Evolutionary conservation across 352 stramenopile genomes (phyloP).

Genomic region (Phytophthora meadii): DNA sequence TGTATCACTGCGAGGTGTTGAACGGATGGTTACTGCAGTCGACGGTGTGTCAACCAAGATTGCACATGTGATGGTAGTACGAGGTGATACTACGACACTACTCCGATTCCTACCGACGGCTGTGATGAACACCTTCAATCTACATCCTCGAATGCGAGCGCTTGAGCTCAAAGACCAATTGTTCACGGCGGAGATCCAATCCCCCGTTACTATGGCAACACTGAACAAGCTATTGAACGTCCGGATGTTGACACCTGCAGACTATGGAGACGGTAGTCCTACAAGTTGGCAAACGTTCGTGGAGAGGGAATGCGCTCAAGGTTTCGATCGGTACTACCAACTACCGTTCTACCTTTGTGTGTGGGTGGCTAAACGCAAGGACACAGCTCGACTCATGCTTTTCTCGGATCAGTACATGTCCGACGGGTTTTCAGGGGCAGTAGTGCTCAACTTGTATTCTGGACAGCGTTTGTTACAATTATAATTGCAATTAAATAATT

Average conservation of each 20-base stretch:
- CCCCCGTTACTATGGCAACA: conserved; percentile 31
- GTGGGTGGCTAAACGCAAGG: conserved; percentile 39
- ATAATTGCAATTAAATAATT: too few relatives aligned
- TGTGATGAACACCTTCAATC: conserved; percentile 49
- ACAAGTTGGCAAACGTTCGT: conserved; percentile 52
- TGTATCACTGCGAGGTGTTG: conserved; percentile 45
- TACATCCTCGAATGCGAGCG: conserved; percentile 55
- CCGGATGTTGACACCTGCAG: conserved; percentile 22
- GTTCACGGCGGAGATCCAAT: conserved; percentile 47
- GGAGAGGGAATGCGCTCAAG: conserved; percentile 46
- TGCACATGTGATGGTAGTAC: conserved; percentile 45
- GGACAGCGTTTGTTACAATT: too few relatives aligned
- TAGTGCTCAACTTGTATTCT: conserved; percentile 51
- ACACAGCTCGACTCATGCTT: conserved; percentile 42
- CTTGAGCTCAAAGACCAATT: conserved; percentile 41
- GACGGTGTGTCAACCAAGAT: conserved; percentile 38
- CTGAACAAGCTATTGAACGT: conserved; percentile 34
- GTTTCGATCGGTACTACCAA: conserved; percentile 45
- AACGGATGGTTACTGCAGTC: conserved; percentile 43
- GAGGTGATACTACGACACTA: conserved; percentile 30
- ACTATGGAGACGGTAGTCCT: conserved; percentile 36
- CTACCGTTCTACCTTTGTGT: conserved; percentile 49
- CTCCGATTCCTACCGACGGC: conserved; percentile 39
- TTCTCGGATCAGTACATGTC: conserved; percentile 61
- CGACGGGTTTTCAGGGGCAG: conserved; percentile 46